Evolutionary conservation across 2,329 filamentous ascomycete species (phyloP).

Genomic region (Tolypocladium nubicola): DNA sequence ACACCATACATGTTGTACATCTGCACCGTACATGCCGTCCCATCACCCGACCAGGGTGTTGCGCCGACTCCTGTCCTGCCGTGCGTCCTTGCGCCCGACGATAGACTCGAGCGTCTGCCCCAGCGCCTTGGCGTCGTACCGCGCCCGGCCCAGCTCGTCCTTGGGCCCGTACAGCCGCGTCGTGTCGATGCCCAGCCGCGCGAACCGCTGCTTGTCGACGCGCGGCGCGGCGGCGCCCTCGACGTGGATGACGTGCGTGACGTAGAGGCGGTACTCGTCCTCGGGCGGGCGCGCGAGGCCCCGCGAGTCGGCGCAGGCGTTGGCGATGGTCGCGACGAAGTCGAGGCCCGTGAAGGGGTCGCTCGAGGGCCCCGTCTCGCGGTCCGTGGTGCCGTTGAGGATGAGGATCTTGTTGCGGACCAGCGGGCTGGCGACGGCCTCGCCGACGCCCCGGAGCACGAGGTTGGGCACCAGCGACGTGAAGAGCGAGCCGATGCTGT

Average conservation of each 20-base stretch:
- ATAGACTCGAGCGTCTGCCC: slow-evolving; percentile 68
- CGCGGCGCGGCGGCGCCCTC: slow-evolving; percentile 59
- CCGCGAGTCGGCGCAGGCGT: slow-evolving; percentile 61
- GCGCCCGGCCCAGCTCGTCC: slow-evolving; percentile 27
- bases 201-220: slow-evolving; percentile 57
- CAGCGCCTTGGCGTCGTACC: slow-evolving; percentile 69
- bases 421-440: slow-evolving; percentile 33
- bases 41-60: slow-evolving; percentile 30
- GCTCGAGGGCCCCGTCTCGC: slow-evolving; percentile 67
- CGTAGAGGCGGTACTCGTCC: slow-evolving; percentile 53
- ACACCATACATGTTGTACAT: neutral
- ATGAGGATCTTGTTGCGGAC: slow-evolving; percentile 68
- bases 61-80: slow-evolving; percentile 27
- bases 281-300: slow-evolving; percentile 27
- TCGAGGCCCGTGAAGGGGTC: slow-evolving; percentile 63
- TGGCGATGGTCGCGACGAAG: slow-evolving; percentile 71
- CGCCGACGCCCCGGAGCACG: slow-evolving; percentile 63
- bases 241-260: slow-evolving; percentile 76
- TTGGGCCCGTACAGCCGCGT: slow-evolving; percentile 66
- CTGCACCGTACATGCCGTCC: neutral
- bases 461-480: slow-evolving; percentile 80
- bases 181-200: slow-evolving; percentile 61
- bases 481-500: slow-evolving; percentile 89
- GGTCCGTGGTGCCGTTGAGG: slow-evolving; percentile 72
- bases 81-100: slow-evolving; percentile 44